These are phyloP conservation scores for Chalciporus pseudorubinellus DNA, from an alignment of 768 basidiomycete genomes.

Conservation along the genomic window DNA sequence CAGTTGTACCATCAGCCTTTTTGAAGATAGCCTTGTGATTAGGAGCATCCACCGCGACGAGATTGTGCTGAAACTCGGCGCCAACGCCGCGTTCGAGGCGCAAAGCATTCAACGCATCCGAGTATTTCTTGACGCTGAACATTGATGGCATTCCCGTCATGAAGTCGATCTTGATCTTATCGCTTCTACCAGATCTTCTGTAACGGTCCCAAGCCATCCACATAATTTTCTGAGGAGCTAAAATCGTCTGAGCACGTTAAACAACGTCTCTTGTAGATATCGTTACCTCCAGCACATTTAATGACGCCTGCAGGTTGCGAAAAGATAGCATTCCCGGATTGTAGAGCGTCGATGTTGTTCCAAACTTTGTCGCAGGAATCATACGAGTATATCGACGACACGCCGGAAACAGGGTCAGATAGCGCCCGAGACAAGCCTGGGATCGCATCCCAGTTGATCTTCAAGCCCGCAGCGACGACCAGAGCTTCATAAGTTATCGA, in stretches of 20 bases:
- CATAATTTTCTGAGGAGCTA: constrained; percentile 90
- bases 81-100: constrained; percentile 76
- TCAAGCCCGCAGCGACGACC: constrained; percentile 85
- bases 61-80: constrained; percentile 81
- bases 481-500: constrained; percentile 78
- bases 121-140: constrained; percentile 97
- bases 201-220: constrained; percentile 95
- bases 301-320: constrained; percentile 91
- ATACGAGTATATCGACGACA: constrained; percentile 91
- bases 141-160: constrained; percentile 92
- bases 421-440: constrained; percentile 73
- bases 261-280: background rate
- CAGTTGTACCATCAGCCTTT: constrained; percentile 63
- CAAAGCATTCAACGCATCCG: constrained; percentile 77
- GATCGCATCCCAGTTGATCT: constrained; percentile 81
- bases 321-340: constrained; percentile 84
- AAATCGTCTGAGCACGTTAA: constrained; percentile 3
- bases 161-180: constrained; percentile 68
- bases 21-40: constrained; percentile 85
- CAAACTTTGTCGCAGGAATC: constrained; percentile 88
- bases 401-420: constrained; percentile 70
- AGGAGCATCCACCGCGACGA: constrained; percentile 67
- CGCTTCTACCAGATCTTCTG: constrained; percentile 54
- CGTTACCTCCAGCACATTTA: constrained; percentile 87
- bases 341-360: constrained; percentile 74